Conservation (phyloP, 257 asterid genomes). For the Lavandula angustifolia region DNA sequence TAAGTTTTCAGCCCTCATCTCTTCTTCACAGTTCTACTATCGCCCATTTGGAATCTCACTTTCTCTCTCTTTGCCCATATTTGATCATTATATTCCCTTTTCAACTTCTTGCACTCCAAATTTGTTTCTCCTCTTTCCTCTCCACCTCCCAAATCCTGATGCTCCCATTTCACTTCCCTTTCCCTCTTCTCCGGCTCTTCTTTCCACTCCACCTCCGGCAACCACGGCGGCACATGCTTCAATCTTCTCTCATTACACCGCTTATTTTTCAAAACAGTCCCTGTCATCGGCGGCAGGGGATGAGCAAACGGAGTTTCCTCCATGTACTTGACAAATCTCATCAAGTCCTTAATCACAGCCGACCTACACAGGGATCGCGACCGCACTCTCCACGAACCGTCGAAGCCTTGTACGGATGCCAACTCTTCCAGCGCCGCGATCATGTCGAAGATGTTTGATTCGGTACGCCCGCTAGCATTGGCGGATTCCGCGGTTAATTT, state of each 20-base stretch:
- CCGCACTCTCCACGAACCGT: conserved; percentile 28
- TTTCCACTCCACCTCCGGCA: conserved; percentile 41
- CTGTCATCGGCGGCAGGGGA: conserved; percentile 41
- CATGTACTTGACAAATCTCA: conserved; percentile 28
- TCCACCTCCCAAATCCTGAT: conserved; percentile 28
- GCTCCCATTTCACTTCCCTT: conserved; percentile 34
- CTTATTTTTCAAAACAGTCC: neutral
- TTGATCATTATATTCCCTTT: conserved; percentile 13
- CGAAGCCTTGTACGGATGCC: conserved; percentile 49
- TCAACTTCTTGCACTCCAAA: conserved; percentile 29
- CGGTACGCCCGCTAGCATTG: conserved; percentile 51
- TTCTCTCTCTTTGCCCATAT: conserved; percentile 33
- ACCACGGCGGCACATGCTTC: conserved; percentile 58
- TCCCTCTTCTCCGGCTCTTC: conserved; percentile 17
- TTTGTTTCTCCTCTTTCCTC: conserved; percentile 13
- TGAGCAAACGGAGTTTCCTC: conserved; percentile 56
- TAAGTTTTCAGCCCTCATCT: no score
- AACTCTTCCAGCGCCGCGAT: conserved; percentile 51
- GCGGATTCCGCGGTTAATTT: conserved; percentile 48
- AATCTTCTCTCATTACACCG: conserved; percentile 23
- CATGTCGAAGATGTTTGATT: conserved; percentile 50
- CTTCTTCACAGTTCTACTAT: neutral
- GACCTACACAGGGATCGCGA: conserved; percentile 35
- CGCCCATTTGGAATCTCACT: conserved; percentile 40
- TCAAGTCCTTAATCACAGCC: conserved; percentile 43